phyloP scores from a whole-genome alignment of 2,329 filamentous ascomycete species.

The Myriosclerotinia curreyana region DNA sequence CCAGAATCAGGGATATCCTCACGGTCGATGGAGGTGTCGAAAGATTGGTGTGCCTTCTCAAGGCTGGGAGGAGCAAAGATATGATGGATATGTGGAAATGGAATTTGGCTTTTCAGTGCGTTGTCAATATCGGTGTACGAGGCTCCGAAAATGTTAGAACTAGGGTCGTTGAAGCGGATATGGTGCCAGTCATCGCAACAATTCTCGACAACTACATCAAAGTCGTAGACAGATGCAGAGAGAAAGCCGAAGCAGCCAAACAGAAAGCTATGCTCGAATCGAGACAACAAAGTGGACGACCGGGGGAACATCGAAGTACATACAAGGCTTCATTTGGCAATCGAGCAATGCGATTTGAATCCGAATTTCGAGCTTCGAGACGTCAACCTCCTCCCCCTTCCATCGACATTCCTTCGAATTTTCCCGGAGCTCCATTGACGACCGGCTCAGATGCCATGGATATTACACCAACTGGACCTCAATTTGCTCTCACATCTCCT shows the following conservation, averaged over 20 bases:
- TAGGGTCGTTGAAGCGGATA: conserved; percentile 94
- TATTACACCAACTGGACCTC: conserved; percentile 57
- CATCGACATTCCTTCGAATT: conserved; percentile 69
- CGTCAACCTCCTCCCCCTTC: conserved; percentile 80
- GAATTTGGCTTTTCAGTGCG: conserved; percentile 98
- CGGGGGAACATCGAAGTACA: conserved; percentile 35
- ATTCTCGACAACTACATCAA: conserved; percentile 98
- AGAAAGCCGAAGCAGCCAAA: conserved; percentile 81
- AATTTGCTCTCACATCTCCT: conserved; percentile 66
- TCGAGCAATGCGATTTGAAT: conserved; percentile 52
- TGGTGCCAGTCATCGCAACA: conserved; percentile 97
- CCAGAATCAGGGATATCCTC: conserved; percentile 93
- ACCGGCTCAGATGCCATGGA: conserved; percentile 52
- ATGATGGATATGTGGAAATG: conserved; percentile 99
- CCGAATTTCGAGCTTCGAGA: conserved; percentile 61
- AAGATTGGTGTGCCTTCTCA: conserved; percentile 92
- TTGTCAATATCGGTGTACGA: conserved; percentile 96
- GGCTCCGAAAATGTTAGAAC: conserved; percentile 93
- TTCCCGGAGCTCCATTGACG: conserved; percentile 49
- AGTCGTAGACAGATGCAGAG: conserved; percentile 86
- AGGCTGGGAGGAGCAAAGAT: conserved; percentile 93
- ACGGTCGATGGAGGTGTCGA: conserved; percentile 99
- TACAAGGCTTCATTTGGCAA: conserved; percentile 49
- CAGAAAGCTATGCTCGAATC: conserved; percentile 49
- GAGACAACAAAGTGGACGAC: conserved; percentile 39